These are phyloP conservation scores for Datura wrightii DNA, from an alignment of 257 asterid genomes.

Conservation along the genomic window DNA sequence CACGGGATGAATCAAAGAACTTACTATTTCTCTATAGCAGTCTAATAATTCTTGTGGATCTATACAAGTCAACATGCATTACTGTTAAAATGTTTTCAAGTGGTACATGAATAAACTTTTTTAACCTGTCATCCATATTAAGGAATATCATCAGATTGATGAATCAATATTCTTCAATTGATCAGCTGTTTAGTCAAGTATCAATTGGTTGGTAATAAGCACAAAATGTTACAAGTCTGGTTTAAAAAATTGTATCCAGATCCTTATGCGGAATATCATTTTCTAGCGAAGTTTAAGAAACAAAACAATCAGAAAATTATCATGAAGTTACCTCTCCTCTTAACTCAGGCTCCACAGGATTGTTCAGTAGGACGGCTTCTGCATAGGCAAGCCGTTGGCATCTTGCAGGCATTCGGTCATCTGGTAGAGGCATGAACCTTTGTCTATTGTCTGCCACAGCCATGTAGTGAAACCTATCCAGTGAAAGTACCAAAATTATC, in stretches of 20 bases:
- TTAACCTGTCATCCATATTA: background rate
- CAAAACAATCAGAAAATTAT: background rate
- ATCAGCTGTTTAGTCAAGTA: background rate
- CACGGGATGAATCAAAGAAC: background rate
- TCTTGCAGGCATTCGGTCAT: constrained; percentile 68
- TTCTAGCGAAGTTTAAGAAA: background rate
- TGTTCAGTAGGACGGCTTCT: constrained; percentile 77
- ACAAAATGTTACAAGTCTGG: background rate
- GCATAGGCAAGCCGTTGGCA: constrained; percentile 69
- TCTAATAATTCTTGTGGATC: background rate
- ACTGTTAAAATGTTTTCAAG: background rate
- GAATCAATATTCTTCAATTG: background rate
- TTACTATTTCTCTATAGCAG: background rate
- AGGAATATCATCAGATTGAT: background rate
- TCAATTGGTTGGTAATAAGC: background rate
- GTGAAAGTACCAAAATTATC: constrained; percentile 15
- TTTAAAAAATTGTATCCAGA: background rate
- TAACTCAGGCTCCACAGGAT: constrained; percentile 71
- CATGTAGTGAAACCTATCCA: constrained; percentile 76
- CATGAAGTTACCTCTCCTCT: constrained; percentile 69
- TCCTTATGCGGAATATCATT: background rate
- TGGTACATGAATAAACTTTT: background rate
- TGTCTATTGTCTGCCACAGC: constrained; percentile 71
- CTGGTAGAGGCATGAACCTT: constrained; percentile 82
- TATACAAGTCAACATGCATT: background rate